Conservation (phyloP, 2,329 filamentous ascomycete genomes). For the Curvularia eragrostidis region DNA sequence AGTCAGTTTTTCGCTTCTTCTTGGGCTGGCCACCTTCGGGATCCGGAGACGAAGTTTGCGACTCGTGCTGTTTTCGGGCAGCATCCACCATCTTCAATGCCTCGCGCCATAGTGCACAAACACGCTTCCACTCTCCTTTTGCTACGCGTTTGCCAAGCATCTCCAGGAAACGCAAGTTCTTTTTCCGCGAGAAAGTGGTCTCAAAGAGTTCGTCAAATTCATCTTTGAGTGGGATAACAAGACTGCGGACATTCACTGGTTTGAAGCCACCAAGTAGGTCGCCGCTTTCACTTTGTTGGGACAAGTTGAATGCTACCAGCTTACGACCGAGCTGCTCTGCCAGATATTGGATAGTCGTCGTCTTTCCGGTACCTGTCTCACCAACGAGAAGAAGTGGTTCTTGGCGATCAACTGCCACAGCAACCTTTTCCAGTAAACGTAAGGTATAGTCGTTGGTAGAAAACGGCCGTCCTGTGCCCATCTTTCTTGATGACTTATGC, state of each 20-base stretch:
- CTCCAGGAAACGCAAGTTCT: conserved; percentile 82
- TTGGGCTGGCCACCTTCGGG: conserved; percentile 65
- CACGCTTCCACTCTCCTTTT: conserved; percentile 84
- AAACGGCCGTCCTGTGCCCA: conserved; percentile 64
- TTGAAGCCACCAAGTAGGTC: conserved; percentile 97
- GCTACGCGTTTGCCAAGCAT: conserved; percentile 79
- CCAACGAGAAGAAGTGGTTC: conserved; percentile 95
- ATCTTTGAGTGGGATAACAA: conserved; percentile 89
- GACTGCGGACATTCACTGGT: conserved; percentile 85
- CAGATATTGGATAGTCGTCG: conserved; percentile 91
- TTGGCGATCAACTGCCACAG: conserved; percentile 78
- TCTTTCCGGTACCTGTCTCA: conserved; percentile 98
- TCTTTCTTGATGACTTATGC: conserved; percentile 51
- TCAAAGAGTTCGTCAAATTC: conserved; percentile 91
- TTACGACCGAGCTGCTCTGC: conserved; percentile 84
- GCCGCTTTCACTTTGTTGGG: conserved; percentile 96
- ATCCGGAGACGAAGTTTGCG: conserved; percentile 49
- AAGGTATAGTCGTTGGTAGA: conserved; percentile 87
- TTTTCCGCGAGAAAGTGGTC: conserved; percentile 83
- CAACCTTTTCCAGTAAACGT: conserved; percentile 85
- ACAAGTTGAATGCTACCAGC: conserved; percentile 91
- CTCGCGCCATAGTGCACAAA: conserved; percentile 86
- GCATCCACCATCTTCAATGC: conserved; percentile 83
- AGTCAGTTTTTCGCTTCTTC: conserved; percentile 73
- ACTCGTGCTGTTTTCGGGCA: conserved; percentile 50